Base-by-base conservation (phyloP, 2,329 filamentous ascomycete genomes). In the Penicillium janthinellum region DNA sequence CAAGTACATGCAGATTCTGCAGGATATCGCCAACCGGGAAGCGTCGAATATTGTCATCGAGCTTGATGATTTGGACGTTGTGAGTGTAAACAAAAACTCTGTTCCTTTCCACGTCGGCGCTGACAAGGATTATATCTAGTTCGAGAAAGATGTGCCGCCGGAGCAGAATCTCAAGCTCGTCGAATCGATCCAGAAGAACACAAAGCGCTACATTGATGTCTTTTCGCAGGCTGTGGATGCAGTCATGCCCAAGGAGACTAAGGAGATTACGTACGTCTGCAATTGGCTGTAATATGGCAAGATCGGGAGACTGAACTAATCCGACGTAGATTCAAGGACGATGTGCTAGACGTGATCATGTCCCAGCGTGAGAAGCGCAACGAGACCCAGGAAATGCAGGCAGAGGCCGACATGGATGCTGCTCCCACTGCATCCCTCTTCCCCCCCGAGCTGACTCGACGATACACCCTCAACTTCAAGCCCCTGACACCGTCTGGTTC, bases 391-490 rank as follows among this genome's bases (percentile, higher is more conserved):
- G 79, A 83, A 20, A 83, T 87, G 67, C 83, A 84, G n/a, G 85
- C 87, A 25, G 89, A 91, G 67, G 83, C 84, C 56, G 83, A 84
- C 66, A 79, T 84, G 70, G 86, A 93, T 74, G 83, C 87, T 6
- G 84, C 85, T 4, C 77, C 87, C 28, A 83, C 88, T 20, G 86
- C 90, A 54, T 88, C 92, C 57, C 88, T 92, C 66, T 99, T 98
- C 72, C 96, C 95, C 15, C 87, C 94, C 7, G 91, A 96, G 71
- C 86, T 99, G 55, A 97, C 92, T 5, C 89, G 95, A 61, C 87
- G 95, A 74, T 99, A 99, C 78, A 96, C 92, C 0, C 86, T 99
- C 59, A 94, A 96, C 73, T 97, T 99, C 83, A 97, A 96, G 81
- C 94, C 95, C 20, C 84, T 90, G 62, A 90, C 90, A n/a, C 85